Conservation (phyloP, 139 green algal species). For the Picochlorum sp. region DNA sequence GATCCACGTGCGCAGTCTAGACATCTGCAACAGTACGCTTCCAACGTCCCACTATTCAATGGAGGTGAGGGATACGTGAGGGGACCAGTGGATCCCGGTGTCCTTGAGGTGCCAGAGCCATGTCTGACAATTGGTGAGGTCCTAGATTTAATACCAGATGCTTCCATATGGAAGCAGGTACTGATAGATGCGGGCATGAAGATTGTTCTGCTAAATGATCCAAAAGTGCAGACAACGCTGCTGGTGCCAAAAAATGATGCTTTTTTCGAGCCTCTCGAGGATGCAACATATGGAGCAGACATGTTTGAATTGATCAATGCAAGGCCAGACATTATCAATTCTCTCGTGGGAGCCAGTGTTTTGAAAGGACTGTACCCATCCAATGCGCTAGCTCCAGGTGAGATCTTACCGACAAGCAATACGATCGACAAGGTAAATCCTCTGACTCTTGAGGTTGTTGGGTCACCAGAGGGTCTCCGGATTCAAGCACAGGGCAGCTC, state of each 20-base stretch:
- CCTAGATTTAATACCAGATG: slow-evolving; percentile 24
- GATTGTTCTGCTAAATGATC: slow-evolving; percentile 11
- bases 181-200: slow-evolving; percentile 10
- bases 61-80: too few species aligned
- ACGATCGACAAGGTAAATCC: slow-evolving; percentile 28
- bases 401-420: background rate
- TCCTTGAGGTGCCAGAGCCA: background rate
- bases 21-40: too few species aligned
- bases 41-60: too few species aligned
- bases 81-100: too few species aligned
- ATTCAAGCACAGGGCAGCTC: slow-evolving; percentile 15
- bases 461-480: slow-evolving; percentile 6
- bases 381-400: slow-evolving; percentile 9
- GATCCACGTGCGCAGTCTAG: too few species aligned
- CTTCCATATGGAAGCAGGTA: slow-evolving; percentile 11
- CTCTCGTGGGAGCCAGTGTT: slow-evolving; percentile 16
- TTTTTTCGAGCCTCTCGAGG: slow-evolving; percentile 11
- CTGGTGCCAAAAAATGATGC: slow-evolving; percentile 22
- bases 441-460: background rate
- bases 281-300: slow-evolving; percentile 6
- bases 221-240: slow-evolving; percentile 7
- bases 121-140: slow-evolving; percentile 18
- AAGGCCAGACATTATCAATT: slow-evolving; percentile 12
- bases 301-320: slow-evolving; percentile 11
- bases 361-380: slow-evolving; percentile 21